phyloP scores from a whole-genome alignment of 805 yeast genomes.

The Brettanomyces bruxellensis region DNA sequence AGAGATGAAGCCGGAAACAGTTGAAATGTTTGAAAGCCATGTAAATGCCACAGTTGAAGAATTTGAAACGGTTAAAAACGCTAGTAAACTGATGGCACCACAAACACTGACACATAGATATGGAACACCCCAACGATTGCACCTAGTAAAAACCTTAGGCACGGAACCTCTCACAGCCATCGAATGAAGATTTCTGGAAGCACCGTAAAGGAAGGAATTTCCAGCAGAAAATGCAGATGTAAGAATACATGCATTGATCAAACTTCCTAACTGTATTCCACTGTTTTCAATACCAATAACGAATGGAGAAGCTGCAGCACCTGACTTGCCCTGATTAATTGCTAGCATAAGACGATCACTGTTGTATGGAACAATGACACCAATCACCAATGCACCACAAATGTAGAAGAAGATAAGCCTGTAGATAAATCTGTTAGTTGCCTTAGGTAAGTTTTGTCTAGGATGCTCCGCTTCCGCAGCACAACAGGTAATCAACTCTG shows the following conservation, averaged over 20 bases:
- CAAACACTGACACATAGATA: slow-evolving; percentile 43
- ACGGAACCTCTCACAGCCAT: slow-evolving; percentile 70
- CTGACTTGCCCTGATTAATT: slow-evolving; percentile 36
- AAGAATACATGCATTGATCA: slow-evolving; percentile 66
- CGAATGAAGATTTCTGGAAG: slow-evolving; percentile 67
- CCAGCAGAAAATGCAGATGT: slow-evolving; percentile 52
- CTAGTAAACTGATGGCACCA: slow-evolving; percentile 40
- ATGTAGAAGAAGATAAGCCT: slow-evolving; percentile 25
- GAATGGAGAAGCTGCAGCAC: slow-evolving; percentile 80
- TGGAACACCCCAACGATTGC: slow-evolving; percentile 66
- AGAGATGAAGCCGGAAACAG: slow-evolving; percentile 59
- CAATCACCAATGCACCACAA: slow-evolving; percentile 31
- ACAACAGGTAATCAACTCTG: slow-evolving; percentile 23
- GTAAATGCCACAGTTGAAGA: slow-evolving; percentile 52
- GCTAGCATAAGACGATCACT: slow-evolving; percentile 34
- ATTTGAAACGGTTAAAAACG: slow-evolving; percentile 56
- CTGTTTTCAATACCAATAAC: slow-evolving; percentile 74
- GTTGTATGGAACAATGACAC: slow-evolving; percentile 37
- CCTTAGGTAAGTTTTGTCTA: slow-evolving; percentile 25
- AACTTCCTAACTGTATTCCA: slow-evolving; percentile 64
- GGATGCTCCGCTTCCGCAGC: slow-evolving; percentile 26
- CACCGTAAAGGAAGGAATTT: slow-evolving; percentile 65
- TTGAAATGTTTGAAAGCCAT: slow-evolving; percentile 60
- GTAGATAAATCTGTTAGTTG: slow-evolving; percentile 23
- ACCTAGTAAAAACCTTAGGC: slow-evolving; percentile 53